Percentiles rank a stretch among this genome's conserved stretches.
phyloP scores from a whole-genome alignment of 495 filamentous ascomycete genomes.

The Geoglossum glabrum region DNA sequence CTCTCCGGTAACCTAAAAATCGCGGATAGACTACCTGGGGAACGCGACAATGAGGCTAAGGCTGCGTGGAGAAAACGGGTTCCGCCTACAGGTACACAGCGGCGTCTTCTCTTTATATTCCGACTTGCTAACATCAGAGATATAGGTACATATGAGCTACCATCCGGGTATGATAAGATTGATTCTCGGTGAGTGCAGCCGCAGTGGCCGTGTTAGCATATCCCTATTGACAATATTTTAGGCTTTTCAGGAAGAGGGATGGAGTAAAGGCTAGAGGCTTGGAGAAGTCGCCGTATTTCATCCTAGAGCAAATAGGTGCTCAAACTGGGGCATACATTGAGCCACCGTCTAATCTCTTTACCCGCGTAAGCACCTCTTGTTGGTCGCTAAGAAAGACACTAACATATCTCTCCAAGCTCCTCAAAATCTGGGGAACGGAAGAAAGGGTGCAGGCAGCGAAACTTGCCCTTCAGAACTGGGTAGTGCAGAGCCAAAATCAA shows the following conservation, averaged over 20 bases:
- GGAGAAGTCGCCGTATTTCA: neutral
- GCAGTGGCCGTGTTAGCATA: neutral
- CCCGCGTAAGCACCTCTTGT: slow-evolving; percentile 4
- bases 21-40: neutral
- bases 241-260: neutral
- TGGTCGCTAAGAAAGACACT: neutral
- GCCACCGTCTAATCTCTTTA: slow-evolving; percentile 10
- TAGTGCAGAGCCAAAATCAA: neutral
- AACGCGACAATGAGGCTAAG: slow-evolving; percentile 12
- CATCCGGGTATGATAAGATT: neutral
- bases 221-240: neutral
- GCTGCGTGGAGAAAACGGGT: slow-evolving; percentile 11
- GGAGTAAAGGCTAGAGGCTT: neutral
- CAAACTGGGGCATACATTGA: slow-evolving; percentile 12
- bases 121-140: neutral
- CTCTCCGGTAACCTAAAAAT: neutral
- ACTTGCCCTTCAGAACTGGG: slow-evolving; percentile 8
- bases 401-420: neutral
- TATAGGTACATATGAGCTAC: slow-evolving; percentile 7
- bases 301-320: slow-evolving; percentile 13
- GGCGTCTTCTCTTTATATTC: neutral
- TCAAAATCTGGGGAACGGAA: slow-evolving; percentile 13
- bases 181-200: neutral
- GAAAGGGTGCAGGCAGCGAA: slow-evolving; percentile 3
- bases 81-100: slow-evolving; percentile 1